Evolutionary conservation across 345 rosid genomes (phyloP).

Genomic region (Brassica cretica): DNA sequence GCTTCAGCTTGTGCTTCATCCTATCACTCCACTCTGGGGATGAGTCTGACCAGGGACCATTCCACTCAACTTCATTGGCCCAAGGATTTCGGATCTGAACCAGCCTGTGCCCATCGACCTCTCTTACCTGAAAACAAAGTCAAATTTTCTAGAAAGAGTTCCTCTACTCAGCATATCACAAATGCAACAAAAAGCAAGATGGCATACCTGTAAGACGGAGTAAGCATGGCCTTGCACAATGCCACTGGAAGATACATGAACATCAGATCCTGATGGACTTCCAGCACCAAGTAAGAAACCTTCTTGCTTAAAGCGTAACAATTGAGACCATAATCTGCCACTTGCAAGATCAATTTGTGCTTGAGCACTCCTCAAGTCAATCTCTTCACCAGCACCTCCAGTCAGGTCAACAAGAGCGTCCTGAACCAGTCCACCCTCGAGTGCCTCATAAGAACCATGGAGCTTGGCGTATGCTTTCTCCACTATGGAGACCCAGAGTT

Average conservation of each 20-base stretch:
- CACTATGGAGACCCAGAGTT: constrained; percentile 94
- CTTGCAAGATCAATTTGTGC: constrained; percentile 99
- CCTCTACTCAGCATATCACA: neutral
- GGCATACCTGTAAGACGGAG: constrained; percentile 82
- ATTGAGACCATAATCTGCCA: constrained; percentile 98
- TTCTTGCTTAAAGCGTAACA: constrained; percentile 95
- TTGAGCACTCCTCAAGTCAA: constrained; percentile 98
- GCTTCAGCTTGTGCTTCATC: constrained; percentile 95
- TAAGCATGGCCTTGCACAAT: constrained; percentile 99
- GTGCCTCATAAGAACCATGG: constrained; percentile 98
- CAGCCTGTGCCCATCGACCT: constrained; percentile 98
- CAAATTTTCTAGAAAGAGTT: constrained; percentile 1
- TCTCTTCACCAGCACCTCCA: constrained; percentile 99
- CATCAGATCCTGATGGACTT: constrained; percentile 99
- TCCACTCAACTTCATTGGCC: constrained; percentile 99
- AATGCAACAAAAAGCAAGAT: constrained; percentile 20
- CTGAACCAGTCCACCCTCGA: constrained; percentile 99
- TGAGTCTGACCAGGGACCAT: constrained; percentile 98
- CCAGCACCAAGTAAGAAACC: constrained; percentile 99
- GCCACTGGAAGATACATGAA: constrained; percentile 96
- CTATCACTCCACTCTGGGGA: constrained; percentile 97
- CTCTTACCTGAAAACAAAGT: constrained; percentile 68
- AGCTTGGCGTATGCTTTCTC: constrained; percentile 99
- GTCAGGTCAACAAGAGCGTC: constrained; percentile 99
- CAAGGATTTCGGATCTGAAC: constrained; percentile 98